Percentiles rank a stretch among this genome's conserved stretches.
phyloP scores from a whole-genome alignment of 2,329 filamentous ascomycete species.

The Pseudogymnoascus sp. region DNA sequence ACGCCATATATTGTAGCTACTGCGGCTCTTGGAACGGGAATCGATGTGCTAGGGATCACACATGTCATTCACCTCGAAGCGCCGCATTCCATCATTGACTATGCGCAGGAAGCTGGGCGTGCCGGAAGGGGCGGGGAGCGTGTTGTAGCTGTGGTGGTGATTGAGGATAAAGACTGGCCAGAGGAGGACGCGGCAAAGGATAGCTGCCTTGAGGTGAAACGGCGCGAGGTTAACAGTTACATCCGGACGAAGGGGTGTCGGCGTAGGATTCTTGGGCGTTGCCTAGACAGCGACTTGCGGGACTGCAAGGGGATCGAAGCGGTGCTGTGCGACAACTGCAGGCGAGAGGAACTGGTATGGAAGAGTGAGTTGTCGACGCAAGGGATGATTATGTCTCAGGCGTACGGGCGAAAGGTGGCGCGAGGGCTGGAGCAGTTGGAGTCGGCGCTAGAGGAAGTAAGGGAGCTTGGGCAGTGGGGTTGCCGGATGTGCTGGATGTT shows the following conservation, averaged over 20 bases:
- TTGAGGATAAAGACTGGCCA: neutral
- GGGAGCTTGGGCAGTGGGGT: neutral
- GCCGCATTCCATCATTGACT: conserved; percentile 15
- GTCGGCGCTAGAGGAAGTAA: neutral
- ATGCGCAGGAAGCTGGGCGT: conserved; percentile 13
- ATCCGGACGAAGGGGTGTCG: neutral
- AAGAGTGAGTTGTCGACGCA: neutral
- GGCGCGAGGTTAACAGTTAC: neutral
- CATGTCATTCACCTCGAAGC: conserved; percentile 12
- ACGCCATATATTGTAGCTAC: conserved; percentile 17
- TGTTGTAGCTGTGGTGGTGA: neutral
- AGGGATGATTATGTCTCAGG: conserved; percentile 4
- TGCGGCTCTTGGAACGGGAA: conserved; percentile 15
- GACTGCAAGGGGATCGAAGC: neutral
- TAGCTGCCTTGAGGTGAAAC: neutral
- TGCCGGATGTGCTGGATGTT: neutral
- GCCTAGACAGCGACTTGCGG: neutral
- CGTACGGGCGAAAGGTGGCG: neutral
- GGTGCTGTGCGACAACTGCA: conserved; percentile 1
- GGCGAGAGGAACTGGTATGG: neutral
- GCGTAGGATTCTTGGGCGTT: neutral
- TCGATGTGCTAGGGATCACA: conserved; percentile 18
- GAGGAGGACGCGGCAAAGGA: neutral
- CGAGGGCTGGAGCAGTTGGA: neutral
- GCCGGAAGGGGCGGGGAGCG: conserved; percentile 10